These are phyloP conservation scores for Trichophaea hybrida DNA, from an alignment of 2,329 filamentous ascomycete genomes.

Conservation along the genomic window DNA sequence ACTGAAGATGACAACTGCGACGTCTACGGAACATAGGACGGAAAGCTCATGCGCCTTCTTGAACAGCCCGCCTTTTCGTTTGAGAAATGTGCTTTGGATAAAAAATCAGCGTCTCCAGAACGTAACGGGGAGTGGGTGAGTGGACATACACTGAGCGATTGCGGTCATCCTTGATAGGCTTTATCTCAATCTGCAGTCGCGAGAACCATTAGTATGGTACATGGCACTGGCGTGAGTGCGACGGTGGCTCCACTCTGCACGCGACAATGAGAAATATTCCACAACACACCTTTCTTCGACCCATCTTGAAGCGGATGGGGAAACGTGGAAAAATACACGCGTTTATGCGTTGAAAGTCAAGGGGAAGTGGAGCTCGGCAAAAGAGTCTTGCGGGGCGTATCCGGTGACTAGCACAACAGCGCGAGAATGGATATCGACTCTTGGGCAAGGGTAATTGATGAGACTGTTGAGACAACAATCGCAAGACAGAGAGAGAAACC, in stretches of 20 bases:
- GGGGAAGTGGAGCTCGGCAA: neutral
- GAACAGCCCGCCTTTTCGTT: slow-evolving; percentile 95
- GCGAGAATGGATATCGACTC: neutral
- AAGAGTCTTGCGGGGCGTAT: neutral
- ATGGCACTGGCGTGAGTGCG: neutral
- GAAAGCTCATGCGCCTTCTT: slow-evolving; percentile 99
- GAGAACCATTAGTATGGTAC: slow-evolving; percentile 4
- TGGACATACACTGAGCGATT: slow-evolving; percentile 84
- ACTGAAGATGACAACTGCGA: slow-evolving; percentile 96
- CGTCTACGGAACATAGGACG: slow-evolving; percentile 93
- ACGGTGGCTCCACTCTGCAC: neutral
- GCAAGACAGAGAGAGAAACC: neutral
- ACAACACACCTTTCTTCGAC: slow-evolving; percentile 56
- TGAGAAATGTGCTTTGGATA: slow-evolving; percentile 68
- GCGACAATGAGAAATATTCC: neutral
- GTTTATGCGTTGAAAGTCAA: neutral
- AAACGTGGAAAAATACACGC: neutral
- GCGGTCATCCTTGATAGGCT: slow-evolving; percentile 96
- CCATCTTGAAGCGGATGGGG: slow-evolving; percentile 45
- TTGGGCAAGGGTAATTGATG: slow-evolving; percentile 2
- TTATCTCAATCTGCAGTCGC: slow-evolving; percentile 67
- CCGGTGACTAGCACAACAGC: neutral
- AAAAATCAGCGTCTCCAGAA: slow-evolving; percentile 5
- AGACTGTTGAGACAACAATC: slow-evolving; percentile 5
- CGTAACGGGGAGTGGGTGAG: neutral